These are phyloP conservation scores for Mariannaea elegans DNA, from an alignment of 2,329 filamentous ascomycete species.

Conservation along the genomic window DNA sequence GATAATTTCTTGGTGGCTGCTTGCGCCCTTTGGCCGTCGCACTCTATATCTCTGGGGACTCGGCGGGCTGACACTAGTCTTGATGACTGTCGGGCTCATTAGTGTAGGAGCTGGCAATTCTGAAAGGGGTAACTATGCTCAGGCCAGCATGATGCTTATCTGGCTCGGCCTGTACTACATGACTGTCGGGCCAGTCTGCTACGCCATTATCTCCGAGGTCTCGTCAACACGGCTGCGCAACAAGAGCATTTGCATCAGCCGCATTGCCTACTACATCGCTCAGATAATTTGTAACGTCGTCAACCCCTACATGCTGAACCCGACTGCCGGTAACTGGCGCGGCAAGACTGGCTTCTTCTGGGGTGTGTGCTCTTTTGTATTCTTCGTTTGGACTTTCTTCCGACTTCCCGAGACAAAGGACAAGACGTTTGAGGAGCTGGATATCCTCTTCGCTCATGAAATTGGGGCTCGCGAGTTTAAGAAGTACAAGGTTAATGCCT, in stretches of 20 bases:
- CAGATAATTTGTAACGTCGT: constrained; percentile 35
- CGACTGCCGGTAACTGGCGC: constrained; percentile 46
- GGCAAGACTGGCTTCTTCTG: constrained; percentile 51
- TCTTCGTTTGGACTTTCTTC: constrained; percentile 36
- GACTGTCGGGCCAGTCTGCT: constrained; percentile 47
- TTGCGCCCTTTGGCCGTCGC: constrained; percentile 45
- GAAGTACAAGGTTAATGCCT: constrained; percentile 20
- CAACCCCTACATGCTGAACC: constrained; percentile 40
- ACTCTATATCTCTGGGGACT: constrained; percentile 52
- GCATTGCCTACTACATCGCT: constrained; percentile 34
- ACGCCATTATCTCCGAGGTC: constrained; percentile 46
- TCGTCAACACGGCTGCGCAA: constrained; percentile 46
- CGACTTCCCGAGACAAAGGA: constrained; percentile 40
- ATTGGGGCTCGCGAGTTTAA: constrained; percentile 47
- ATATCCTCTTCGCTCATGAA: constrained; percentile 42
- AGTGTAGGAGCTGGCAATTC: constrained; percentile 35
- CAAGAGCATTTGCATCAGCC: constrained; percentile 44
- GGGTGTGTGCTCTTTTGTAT: constrained; percentile 44
- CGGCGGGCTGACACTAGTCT: constrained; percentile 46
- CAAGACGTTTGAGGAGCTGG: constrained; percentile 41
- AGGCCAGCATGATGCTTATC: constrained; percentile 41
- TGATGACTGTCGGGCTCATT: constrained; percentile 51
- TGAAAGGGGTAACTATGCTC: background rate
- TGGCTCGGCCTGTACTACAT: constrained; percentile 43
- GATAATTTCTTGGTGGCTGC: constrained; percentile 8